phyloP scores from a whole-genome alignment of 2,329 filamentous ascomycete genomes.

The Cryphonectria carpinicola region DNA sequence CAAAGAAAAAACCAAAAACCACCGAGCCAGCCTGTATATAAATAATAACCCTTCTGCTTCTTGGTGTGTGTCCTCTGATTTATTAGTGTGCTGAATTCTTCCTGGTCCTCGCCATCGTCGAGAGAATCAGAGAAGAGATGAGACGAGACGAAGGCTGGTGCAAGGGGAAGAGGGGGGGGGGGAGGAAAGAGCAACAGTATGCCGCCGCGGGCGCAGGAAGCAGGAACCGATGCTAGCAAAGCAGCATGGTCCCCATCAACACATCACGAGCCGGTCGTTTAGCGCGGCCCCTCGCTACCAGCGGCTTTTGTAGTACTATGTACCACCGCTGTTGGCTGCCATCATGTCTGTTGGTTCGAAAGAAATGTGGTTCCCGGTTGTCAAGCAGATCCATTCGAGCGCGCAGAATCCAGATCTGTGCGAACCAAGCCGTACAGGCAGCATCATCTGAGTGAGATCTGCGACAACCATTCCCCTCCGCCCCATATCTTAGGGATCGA shows the following conservation, averaged over 20 bases:
- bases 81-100: not conserved
- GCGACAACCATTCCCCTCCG: not conserved
- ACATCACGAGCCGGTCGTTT: not conserved
- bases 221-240: slow-evolving; percentile 14
- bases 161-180: not conserved
- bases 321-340: not conserved
- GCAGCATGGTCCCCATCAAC: slow-evolving; percentile 1
- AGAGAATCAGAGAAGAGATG: slow-evolving; percentile 11
- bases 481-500: not conserved
- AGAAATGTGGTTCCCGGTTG: not conserved
- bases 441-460: not conserved
- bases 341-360: slow-evolving; percentile 13
- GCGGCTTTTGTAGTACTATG: not conserved
- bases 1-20: not conserved
- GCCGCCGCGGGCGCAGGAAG: not conserved
- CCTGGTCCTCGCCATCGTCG: slow-evolving; percentile 16
- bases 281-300: slow-evolving; percentile 10
- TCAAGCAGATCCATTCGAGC: slow-evolving; percentile 13
- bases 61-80: not conserved
- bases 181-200: not conserved
- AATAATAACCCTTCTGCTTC: not conserved
- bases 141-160: slow-evolving; percentile 15
- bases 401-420: slow-evolving; percentile 18
- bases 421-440: slow-evolving; percentile 11
- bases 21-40: not conserved